Conservation (phyloP, 257 asterid species). For the Jacaranda copaia region DNA sequence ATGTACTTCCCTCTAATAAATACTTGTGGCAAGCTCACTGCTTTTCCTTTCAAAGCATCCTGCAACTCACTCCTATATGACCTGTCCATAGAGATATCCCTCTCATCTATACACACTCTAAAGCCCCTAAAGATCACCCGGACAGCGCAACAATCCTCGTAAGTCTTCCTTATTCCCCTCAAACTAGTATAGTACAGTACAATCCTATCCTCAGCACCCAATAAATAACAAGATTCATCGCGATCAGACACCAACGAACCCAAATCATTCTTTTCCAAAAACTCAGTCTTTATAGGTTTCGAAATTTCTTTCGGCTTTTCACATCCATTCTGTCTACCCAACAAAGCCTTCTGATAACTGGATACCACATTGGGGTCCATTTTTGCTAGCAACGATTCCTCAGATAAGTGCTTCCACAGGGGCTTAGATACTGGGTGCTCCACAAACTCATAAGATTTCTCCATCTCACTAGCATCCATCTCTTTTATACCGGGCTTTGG, state of each 20-base stretch:
- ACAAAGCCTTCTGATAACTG: constrained; percentile 49
- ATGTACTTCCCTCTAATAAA: constrained; percentile 71
- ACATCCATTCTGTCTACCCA: constrained; percentile 46
- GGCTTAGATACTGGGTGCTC: constrained; percentile 58
- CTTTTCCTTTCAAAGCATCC: constrained; percentile 61
- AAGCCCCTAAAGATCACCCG: constrained; percentile 73
- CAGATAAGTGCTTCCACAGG: constrained; percentile 63
- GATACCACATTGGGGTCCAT: constrained; percentile 52
- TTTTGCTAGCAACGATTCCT: constrained; percentile 58
- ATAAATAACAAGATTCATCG: constrained; percentile 47
- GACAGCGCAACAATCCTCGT: constrained; percentile 77
- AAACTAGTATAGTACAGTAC: constrained; percentile 79
- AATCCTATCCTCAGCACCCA: constrained; percentile 56
- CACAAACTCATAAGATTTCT: constrained; percentile 49
- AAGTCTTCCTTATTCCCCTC: constrained; percentile 89
- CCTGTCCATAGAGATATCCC: constrained; percentile 90
- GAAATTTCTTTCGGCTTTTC: constrained; percentile 39
- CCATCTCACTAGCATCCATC: constrained; percentile 41
- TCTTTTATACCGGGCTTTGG: constrained; percentile 15
- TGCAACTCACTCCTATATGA: constrained; percentile 77
- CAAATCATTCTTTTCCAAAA: constrained; percentile 34
- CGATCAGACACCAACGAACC: constrained; percentile 28
- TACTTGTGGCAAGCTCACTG: constrained; percentile 72
- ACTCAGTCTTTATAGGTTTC: constrained; percentile 21
- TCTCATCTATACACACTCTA: constrained; percentile 79